Evolutionary conservation across 345 rosid species (phyloP).

Genomic region (Salix exigua): DNA sequence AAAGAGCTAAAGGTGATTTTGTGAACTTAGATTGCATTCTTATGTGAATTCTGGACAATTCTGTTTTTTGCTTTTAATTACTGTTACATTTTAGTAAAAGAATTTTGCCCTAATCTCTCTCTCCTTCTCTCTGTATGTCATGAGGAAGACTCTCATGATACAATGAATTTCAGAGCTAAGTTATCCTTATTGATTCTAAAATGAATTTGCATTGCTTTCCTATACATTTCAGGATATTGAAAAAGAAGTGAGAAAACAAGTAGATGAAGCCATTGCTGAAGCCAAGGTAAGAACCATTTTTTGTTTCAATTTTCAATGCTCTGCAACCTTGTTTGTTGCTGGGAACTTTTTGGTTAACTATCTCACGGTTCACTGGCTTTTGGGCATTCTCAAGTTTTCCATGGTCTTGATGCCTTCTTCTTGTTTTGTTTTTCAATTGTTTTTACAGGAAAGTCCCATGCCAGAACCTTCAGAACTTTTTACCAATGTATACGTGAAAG

Average conservation of each 20-base stretch:
- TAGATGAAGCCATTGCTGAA: conserved; percentile 89
- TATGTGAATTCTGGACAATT: not conserved
- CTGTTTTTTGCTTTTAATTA: not conserved
- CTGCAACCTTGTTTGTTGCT: not conserved
- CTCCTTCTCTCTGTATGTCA: not conserved
- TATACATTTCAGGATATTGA: conserved; percentile 65
- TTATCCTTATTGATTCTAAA: not conserved
- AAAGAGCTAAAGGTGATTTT: conserved; percentile 84
- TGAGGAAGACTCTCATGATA: not conserved
- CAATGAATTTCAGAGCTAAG: not conserved
- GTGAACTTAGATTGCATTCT: not conserved
- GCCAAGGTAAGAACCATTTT: conserved; percentile 65
- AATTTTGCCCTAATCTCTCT: not conserved
- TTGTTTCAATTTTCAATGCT: not conserved
- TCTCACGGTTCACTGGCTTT: not conserved
- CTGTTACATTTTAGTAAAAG: not conserved
- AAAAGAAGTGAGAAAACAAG: conserved; percentile 83
- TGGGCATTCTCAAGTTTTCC: not conserved
- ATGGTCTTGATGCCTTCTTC: not conserved
- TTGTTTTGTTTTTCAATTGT: conserved; percentile 5
- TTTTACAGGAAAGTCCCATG: conserved; percentile 85
- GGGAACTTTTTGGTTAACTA: not conserved
- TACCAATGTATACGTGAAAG: conserved; percentile 73
- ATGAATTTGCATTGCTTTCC: not conserved
- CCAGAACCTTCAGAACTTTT: conserved; percentile 88